Base-by-base conservation (phyloP, 306 rosid species). In the Lathyrus aphaca region DNA sequence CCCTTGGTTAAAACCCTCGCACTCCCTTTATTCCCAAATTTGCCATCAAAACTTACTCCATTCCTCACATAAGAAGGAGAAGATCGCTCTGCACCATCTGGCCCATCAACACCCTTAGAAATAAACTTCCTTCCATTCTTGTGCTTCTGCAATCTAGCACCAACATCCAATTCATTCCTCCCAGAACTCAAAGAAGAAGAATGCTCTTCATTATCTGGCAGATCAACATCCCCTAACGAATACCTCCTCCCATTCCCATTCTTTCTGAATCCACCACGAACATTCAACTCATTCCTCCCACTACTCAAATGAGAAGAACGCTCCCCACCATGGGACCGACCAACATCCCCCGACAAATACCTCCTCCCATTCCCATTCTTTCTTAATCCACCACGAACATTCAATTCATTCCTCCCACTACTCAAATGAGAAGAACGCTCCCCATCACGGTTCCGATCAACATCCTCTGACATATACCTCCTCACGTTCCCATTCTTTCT, bases 171-270 rank as follows among this genome's bases (percentile, higher is more conserved):
- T 50, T 72, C 82, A 25, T 65, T 78, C 63, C 21, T 14, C 43
- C 76, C 66, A 53, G 17, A 63, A 30, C 25, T 65, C 54, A 38
- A 38, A 15, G 66, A 11, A 62, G 77, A 61, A 55, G 65, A 74
- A 60, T 46, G 27, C 45, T 51, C 68, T 23, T 32, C 46, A 29
- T 68, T 61, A 39, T 43, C 58, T 15, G 71, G 72, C 48, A 49
- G 64, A 68, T 53, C 58, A 18, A 66, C 60, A 66, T 43, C 81
- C 54, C 39, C 21, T 44, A 19, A 58, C 10, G 18, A 58, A 49
- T 55, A 46, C 68, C 77, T 86, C 40, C 78, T 79, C 66, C 80
- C 55, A 35, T 48, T 77, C 35, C 78, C 55, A 40, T 62, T 76
- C 17, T 46, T 78, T 68, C 80, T 77, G 75, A 66, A 3, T 46